Percentiles rank a stretch among this genome's conserved stretches.
Conservation (phyloP, 2,329 filamentous ascomycete species). For the Bimuria novae-zelandiae region DNA sequence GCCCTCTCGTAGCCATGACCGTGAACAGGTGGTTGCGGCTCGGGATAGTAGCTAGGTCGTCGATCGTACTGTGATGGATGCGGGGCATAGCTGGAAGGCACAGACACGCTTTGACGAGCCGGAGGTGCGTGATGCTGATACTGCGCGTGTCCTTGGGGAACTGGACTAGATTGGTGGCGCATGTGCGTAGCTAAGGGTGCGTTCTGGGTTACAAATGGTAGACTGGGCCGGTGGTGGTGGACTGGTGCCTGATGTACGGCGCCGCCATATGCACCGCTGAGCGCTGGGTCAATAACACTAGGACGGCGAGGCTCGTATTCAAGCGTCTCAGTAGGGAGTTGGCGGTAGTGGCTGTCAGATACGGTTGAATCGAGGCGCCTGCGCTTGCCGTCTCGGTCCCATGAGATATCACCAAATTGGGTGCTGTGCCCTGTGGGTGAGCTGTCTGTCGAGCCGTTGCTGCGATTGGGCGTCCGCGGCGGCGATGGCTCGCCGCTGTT, state of each 20-base stretch:
- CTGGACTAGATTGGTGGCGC: constrained; percentile 36
- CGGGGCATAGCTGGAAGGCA: constrained; percentile 18
- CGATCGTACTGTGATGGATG: constrained; percentile 25
- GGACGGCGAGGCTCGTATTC: constrained; percentile 22
- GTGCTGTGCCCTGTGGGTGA: constrained; percentile 29
- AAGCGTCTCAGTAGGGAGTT: constrained; percentile 21
- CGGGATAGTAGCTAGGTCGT: constrained; percentile 34
- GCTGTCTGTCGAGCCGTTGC: constrained; percentile 30
- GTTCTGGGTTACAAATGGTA: constrained; percentile 27
- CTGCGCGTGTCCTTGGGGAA: constrained; percentile 19
- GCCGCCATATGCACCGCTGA: constrained; percentile 15
- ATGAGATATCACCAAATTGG: constrained; percentile 37
- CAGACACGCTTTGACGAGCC: constrained; percentile 11
- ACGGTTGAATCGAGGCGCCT: constrained; percentile 36
- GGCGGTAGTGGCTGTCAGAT: constrained; percentile 26
- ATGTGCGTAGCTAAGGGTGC: constrained; percentile 16
- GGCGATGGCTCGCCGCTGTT: constrained; percentile 34
- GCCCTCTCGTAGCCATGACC: constrained; percentile 22
- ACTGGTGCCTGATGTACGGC: neutral
- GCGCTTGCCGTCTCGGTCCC: constrained; percentile 29
- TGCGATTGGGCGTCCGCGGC: constrained; percentile 38
- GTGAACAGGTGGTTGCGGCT: constrained; percentile 21
- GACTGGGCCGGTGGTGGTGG: constrained; percentile 35
- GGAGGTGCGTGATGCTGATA: constrained; percentile 18
- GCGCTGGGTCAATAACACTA: constrained; percentile 31